These are phyloP conservation scores for Sordariomycetes sp. DNA, from an alignment of 2,329 filamentous ascomycete species.

Conservation along the genomic window DNA sequence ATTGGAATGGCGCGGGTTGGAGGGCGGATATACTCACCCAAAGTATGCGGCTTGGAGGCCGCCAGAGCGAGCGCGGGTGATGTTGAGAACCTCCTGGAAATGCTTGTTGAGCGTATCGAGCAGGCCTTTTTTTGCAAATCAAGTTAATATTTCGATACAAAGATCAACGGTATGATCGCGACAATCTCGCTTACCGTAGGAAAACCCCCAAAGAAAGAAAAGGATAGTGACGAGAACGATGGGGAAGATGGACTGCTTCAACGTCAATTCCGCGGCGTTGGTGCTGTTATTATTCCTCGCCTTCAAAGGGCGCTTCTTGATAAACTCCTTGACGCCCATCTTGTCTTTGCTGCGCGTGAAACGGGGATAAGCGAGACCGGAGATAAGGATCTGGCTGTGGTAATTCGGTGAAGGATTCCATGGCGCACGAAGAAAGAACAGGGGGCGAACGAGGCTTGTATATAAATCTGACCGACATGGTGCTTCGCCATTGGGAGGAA, in stretches of 20 bases:
- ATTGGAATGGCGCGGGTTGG: constrained; percentile 13
- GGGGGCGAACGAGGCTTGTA: no score
- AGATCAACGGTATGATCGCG: background rate
- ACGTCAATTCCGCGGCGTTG: constrained; percentile 1
- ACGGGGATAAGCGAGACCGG: background rate
- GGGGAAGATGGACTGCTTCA: constrained; percentile 5
- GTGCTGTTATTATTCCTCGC: background rate
- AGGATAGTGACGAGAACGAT: constrained; percentile 21
- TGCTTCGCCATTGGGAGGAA: no score
- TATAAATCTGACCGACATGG: no score
- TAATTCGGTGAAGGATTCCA: background rate
- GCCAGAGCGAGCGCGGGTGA: constrained; percentile 27
- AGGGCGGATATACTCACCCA: constrained; percentile 24
- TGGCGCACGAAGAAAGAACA: background rate
- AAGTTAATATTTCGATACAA: background rate
- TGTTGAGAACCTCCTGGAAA: constrained; percentile 30
- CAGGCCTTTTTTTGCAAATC: background rate
- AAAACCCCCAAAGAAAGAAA: constrained; percentile 34
- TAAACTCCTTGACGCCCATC: background rate
- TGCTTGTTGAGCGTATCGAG: constrained; percentile 26
- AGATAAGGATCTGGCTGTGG: background rate
- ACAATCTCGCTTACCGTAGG: constrained; percentile 23
- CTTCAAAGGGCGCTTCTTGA: background rate
- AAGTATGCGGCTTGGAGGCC: constrained; percentile 39
- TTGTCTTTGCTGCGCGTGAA: background rate